Percentiles rank a stretch among this genome's conserved stretches.
phyloP scores from a whole-genome alignment of 768 basidiomycete genomes.

The Trichaptum fuscoviolaceum region DNA sequence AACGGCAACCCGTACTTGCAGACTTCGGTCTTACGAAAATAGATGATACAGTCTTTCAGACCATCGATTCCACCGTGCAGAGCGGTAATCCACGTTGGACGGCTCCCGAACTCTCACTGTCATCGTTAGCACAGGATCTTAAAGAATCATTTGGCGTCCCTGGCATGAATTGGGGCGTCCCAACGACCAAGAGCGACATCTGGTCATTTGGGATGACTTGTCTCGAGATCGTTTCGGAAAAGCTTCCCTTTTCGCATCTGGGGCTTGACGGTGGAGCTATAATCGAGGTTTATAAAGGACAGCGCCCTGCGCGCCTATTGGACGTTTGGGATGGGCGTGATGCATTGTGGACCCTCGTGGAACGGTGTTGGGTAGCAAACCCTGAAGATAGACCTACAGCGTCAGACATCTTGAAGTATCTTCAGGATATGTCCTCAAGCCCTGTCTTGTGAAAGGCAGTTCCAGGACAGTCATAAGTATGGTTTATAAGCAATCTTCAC shows the following conservation, averaged over 20 bases:
- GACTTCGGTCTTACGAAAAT: not conserved
- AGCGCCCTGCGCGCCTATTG: not conserved
- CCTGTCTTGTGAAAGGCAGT: too few species aligned
- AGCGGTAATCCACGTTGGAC: not conserved
- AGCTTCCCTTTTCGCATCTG: not conserved
- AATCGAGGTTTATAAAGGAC: not conserved
- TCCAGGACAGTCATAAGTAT: too few species aligned
- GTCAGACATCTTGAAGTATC: not conserved
- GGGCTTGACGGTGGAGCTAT: not conserved
- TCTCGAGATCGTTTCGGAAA: not conserved
- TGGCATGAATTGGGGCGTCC: not conserved
- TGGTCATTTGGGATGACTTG: slow-evolving; percentile 4
- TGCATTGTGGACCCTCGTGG: not conserved
- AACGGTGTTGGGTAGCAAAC: not conserved
- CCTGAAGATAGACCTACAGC: not conserved
- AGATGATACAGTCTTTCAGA: not conserved
- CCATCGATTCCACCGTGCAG: not conserved
- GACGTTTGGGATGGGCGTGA: not conserved
- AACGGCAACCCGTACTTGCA: not conserved
- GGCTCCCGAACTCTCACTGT: not conserved
- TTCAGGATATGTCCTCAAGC: not conserved
- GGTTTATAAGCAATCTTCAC: too few species aligned
- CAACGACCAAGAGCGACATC: not conserved
- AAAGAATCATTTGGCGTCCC: not conserved
- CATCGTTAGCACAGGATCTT: not conserved